A percentile compares a stretch with the other conserved stretches of the same genome.
Evolutionary conservation across 2,329 filamentous ascomycete genomes (phyloP).

Genomic region (Pseudogymnoascus sp.): DNA sequence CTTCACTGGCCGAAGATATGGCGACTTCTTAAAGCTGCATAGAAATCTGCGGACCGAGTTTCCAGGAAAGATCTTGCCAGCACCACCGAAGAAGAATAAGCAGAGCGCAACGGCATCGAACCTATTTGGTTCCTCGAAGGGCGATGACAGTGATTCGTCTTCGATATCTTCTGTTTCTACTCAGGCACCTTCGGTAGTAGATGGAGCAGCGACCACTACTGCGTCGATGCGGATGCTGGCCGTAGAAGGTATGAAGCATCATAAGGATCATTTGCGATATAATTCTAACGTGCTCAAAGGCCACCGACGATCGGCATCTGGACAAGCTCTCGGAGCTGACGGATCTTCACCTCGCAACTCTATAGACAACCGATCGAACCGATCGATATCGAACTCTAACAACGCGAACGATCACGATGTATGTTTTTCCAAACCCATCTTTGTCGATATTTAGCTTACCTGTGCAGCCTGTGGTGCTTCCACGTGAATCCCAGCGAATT

Average conservation of each 20-base stretch:
- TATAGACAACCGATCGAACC: slow-evolving; percentile 26
- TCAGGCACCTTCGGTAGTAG: slow-evolving; percentile 15
- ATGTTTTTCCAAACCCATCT: background rate
- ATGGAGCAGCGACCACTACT: slow-evolving; percentile 10
- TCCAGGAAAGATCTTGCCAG: slow-evolving; percentile 80
- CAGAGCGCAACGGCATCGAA: slow-evolving; percentile 57
- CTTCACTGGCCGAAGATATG: slow-evolving; percentile 78
- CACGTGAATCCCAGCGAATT: slow-evolving; percentile 82
- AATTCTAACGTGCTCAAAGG: slow-evolving; percentile 14
- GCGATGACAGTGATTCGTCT: slow-evolving; percentile 63
- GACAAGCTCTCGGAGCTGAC: slow-evolving; percentile 11
- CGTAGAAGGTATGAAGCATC: slow-evolving; percentile 32
- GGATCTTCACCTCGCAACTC: background rate
- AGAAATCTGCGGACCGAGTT: slow-evolving; percentile 74
- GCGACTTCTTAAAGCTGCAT: slow-evolving; percentile 75
- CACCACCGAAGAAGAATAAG: slow-evolving; percentile 88
- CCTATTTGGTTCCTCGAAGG: slow-evolving; percentile 42
- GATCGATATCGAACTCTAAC: slow-evolving; percentile 25
- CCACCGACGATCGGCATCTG: slow-evolving; percentile 15
- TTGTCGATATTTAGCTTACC: background rate
- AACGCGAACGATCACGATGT: slow-evolving; percentile 4
- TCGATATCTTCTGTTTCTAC: slow-evolving; percentile 54
- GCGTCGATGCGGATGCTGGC: slow-evolving; percentile 30
- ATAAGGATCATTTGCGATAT: background rate
- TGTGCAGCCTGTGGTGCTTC: slow-evolving; percentile 40